These are phyloP conservation scores for Clonostachys byssicola DNA, from an alignment of 2,329 filamentous ascomycete species.

Conservation along the genomic window DNA sequence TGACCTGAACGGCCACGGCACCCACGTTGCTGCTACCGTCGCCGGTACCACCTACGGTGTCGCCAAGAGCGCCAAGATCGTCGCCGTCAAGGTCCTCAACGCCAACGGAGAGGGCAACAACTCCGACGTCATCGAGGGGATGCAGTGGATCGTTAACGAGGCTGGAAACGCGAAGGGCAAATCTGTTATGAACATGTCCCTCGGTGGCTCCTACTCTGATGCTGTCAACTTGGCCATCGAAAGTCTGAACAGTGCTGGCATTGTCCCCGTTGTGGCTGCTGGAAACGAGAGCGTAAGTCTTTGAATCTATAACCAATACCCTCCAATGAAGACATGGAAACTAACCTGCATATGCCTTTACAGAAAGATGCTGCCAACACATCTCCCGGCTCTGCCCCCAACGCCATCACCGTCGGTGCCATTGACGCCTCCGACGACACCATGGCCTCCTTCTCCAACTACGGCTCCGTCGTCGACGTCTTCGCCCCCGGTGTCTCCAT, in stretches of 20 bases:
- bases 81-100: conserved; percentile 60
- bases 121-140: conserved; percentile 48
- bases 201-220: conserved; percentile 43
- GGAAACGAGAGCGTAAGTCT: conserved; percentile 45
- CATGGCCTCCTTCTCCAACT: conserved; percentile 55
- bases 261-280: conserved; percentile 56
- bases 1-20: conserved; percentile 60
- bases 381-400: conserved; percentile 50
- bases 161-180: conserved; percentile 40
- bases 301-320: neutral
- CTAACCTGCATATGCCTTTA: neutral
- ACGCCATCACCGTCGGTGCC: conserved; percentile 56
- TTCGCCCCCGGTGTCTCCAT: conserved; percentile 53
- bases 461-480: conserved; percentile 46
- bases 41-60: conserved; percentile 58
- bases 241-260: conserved; percentile 39
- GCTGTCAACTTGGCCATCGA: conserved; percentile 53
- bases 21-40: conserved; percentile 60
- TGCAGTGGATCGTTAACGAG: conserved; percentile 50
- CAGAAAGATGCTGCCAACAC: conserved; percentile 41
- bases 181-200: conserved; percentile 61
- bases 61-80: conserved; percentile 49
- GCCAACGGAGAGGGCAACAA: conserved; percentile 28
- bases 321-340: neutral
- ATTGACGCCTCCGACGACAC: conserved; percentile 45